Percentiles rank a stretch among this genome's conserved stretches.
These are phyloP conservation scores for Phytopythium cucurbitacearum DNA, from an alignment of 352 stramenopile species.

Conservation along the genomic window DNA sequence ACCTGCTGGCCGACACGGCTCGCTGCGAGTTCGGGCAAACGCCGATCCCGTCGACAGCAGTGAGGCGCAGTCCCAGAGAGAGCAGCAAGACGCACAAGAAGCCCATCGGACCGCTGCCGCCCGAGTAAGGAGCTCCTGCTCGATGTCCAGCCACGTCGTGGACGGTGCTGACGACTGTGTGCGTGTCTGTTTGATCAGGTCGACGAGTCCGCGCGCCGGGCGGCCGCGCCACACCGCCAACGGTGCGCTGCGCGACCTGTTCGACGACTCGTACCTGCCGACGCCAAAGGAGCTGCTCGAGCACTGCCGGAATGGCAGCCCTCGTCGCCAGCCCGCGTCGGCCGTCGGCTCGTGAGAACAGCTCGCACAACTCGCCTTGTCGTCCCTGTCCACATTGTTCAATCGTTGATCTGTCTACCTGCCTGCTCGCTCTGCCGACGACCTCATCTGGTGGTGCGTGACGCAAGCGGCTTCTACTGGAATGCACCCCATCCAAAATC, in stretches of 20 bases:
- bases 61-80: slow-evolving; percentile 3
- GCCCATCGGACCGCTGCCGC: too few relatives aligned
- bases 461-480: slow-evolving; percentile 3
- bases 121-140: too few relatives aligned
- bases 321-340: too few relatives aligned
- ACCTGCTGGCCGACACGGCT: slow-evolving; percentile 40
- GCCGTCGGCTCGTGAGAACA: too few relatives aligned
- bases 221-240: slow-evolving; percentile 13
- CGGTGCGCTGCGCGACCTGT: slow-evolving; percentile 35
- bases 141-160: too few relatives aligned
- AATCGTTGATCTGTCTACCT: too few relatives aligned
- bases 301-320: slow-evolving; percentile 19
- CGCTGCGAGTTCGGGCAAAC: slow-evolving; percentile 31
- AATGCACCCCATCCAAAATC: slow-evolving; percentile 24
- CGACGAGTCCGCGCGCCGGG: slow-evolving; percentile 1
- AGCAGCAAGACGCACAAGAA: slow-evolving; percentile 1
- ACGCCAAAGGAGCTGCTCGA: slow-evolving; percentile 53
- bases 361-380: not conserved
- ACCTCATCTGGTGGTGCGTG: not conserved
- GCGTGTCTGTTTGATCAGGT: slow-evolving; percentile 8
- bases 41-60: slow-evolving; percentile 11
- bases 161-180: not conserved
- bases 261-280: slow-evolving; percentile 59
- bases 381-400: not conserved
- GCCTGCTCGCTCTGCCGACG: too few relatives aligned